A percentile compares a stretch with the other conserved stretches of the same genome.
Evolutionary conservation across 768 basidiomycete species (phyloP).

Genomic region (Lactarius indigo): DNA sequence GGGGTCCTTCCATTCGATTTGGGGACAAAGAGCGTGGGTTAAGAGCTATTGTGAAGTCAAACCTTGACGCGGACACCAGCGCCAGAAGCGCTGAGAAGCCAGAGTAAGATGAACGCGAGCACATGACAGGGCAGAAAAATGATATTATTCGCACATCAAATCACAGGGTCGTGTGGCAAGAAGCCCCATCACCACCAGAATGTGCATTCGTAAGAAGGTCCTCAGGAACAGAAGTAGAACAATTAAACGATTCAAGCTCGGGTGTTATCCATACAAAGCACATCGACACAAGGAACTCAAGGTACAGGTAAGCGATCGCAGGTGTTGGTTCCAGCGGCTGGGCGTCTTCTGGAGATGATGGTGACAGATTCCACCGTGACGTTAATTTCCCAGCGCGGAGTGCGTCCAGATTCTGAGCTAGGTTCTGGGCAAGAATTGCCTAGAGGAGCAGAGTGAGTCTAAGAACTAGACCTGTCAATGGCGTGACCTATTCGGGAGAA

Average conservation of each 20-base stretch:
- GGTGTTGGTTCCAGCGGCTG: constrained; percentile 1
- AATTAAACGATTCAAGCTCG: neutral
- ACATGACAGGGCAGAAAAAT: constrained; percentile 15
- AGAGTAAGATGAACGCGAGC: constrained; percentile 11
- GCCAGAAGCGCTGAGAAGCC: constrained; percentile 15
- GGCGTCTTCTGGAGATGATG: neutral
- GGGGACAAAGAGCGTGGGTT: constrained; percentile 25
- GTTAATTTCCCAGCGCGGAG: neutral
- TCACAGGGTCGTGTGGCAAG: constrained; percentile 15
- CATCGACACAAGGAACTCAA: neutral
- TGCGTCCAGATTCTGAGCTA: neutral
- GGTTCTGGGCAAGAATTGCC: constrained; percentile 6
- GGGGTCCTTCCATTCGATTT: constrained; percentile 24
- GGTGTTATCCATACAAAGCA: neutral
- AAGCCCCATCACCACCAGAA: neutral
- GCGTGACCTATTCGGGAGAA: neutral
- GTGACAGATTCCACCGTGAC: constrained; percentile 10
- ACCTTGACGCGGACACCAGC: constrained; percentile 17
- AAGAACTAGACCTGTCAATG: neutral
- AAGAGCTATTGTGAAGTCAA: constrained; percentile 14
- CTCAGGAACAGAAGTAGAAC: constrained; percentile 5
- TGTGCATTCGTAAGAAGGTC: neutral
- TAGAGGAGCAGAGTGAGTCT: neutral
- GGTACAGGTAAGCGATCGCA: neutral
- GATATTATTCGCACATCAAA: constrained; percentile 16